Base-by-base conservation (phyloP, 1,284 basidiomycete genomes). In the Ganoderma resinaceum region DNA sequence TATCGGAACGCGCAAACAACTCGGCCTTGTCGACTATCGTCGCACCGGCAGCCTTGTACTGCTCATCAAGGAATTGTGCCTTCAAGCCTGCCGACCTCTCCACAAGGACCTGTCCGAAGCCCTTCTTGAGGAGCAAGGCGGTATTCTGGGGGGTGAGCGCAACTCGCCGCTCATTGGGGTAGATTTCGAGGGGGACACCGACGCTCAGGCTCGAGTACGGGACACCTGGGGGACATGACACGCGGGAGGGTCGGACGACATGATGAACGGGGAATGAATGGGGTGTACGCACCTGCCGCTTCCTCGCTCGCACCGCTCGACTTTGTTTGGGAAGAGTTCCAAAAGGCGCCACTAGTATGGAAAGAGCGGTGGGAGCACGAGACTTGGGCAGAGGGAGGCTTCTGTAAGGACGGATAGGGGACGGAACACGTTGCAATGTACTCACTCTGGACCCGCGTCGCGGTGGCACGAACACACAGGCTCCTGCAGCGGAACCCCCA, bases 71-170 rank as follows among this genome's bases (percentile, higher is more conserved):
- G 78, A 95, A 95, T 76, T 94, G 91, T 3, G 94, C 90, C 63
- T 87, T 83, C 35, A 80, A 78, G 53, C 94, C 94, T 14, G 94
- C 93, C 70, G 88, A 86, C 62, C 83, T 85, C 78, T 95, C 92
- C 29, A 95, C 86, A 43, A 95, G 82, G 42, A 95, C 87, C 66
- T 84, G 85, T 20, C 80, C 77, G 77, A 95, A 95, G 6, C 94
- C 94, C 75, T 95, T 95, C 84, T 95, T 95, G 68, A 88, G 85
- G 46, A 95, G 83, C 16, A 91, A 76, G 5, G 88, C 83, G 11
- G 89, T 88, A 75, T 95, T 94, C 75, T 90, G 86, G 5, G 94
- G 94, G 0, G 94, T 94, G 20, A 95, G 81, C 49, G 93, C 87
- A 46, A 95, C 93, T 63, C 94, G 89, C 66, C 89, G 85, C 78